phyloP scores from a whole-genome alignment of 2,329 filamentous ascomycete genomes.

The Byssothecium circinans region DNA sequence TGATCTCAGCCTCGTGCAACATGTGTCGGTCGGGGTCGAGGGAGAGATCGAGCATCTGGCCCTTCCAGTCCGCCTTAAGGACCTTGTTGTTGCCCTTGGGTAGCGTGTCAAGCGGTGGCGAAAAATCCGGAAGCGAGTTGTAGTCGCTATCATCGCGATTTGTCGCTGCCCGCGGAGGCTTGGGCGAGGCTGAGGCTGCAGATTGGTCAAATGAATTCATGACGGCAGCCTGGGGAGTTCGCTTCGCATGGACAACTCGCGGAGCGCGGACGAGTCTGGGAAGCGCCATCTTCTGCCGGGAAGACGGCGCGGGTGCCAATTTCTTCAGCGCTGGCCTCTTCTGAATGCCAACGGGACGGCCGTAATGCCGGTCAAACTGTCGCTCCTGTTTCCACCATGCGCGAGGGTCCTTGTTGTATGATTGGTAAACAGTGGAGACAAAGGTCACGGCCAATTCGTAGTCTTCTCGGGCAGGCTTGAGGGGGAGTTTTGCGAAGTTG shows the following conservation, averaged over 20 bases:
- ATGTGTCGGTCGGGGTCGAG: conserved; percentile 63
- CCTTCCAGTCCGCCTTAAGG: conserved; percentile 87
- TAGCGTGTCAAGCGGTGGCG: conserved; percentile 68
- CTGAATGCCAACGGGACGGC: conserved; percentile 48
- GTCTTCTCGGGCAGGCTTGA: conserved; percentile 40
- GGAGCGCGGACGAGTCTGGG: conserved; percentile 36
- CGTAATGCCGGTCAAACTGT: conserved; percentile 52
- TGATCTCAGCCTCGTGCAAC: conserved; percentile 77
- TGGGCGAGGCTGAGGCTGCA: conserved; percentile 35
- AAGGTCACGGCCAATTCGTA: conserved; percentile 41
- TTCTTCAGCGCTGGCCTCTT: conserved; percentile 42
- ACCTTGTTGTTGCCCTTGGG: conserved; percentile 64
- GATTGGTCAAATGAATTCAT: conserved; percentile 41
- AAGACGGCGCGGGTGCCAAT: conserved; percentile 41
- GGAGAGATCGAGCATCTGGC: conserved; percentile 73
- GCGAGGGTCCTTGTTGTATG: conserved; percentile 46
- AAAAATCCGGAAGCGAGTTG: conserved; percentile 69
- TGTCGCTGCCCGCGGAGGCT: conserved; percentile 50
- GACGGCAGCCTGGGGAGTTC: conserved; percentile 34
- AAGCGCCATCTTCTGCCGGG: conserved; percentile 37
- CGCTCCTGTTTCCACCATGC: conserved; percentile 49
- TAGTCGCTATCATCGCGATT: conserved; percentile 85
- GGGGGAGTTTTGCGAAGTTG: conserved; percentile 30
- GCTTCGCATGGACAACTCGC: conserved; percentile 32
- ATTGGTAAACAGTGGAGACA: conserved; percentile 36